These are phyloP conservation scores for Tricholoma matsutake DNA, from an alignment of 768 basidiomycete species.

Conservation along the genomic window DNA sequence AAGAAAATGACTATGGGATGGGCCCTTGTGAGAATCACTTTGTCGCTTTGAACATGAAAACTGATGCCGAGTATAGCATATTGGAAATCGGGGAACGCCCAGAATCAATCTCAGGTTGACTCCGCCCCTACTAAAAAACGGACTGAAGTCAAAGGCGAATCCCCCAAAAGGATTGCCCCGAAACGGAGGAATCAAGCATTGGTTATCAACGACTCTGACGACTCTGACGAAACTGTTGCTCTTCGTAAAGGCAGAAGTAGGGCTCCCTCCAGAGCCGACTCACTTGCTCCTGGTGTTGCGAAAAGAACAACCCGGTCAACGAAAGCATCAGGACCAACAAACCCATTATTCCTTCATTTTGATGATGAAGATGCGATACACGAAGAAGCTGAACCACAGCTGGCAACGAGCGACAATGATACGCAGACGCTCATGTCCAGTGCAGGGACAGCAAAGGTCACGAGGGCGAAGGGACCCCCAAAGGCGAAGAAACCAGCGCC, in stretches of 20 bases:
- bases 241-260: constrained; percentile 22
- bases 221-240: constrained; percentile 21
- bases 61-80: constrained; percentile 38
- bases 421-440: constrained; percentile 28
- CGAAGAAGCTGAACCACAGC: constrained; percentile 23
- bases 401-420: constrained; percentile 13
- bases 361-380: constrained; percentile 29
- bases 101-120: constrained; percentile 6
- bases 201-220: constrained; percentile 41
- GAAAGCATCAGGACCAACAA: constrained; percentile 28
- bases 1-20: constrained; percentile 53
- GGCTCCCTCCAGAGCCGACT: constrained; percentile 23
- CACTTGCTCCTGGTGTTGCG: constrained; percentile 16
- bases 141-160: background rate
- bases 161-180: constrained; percentile 13
- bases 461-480: constrained; percentile 21
- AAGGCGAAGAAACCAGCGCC: constrained; percentile 31
- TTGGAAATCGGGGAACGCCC: constrained; percentile 45
- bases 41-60: constrained; percentile 5
- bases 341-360: constrained; percentile 52
- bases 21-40: constrained; percentile 40
- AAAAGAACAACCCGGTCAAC: constrained; percentile 19
- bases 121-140: background rate
- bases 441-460: constrained; percentile 15
- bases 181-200: constrained; percentile 20